A percentile compares a stretch with the other conserved stretches of the same genome.
phyloP scores from a whole-genome alignment of 306 rosid genomes.

The Vigna mungo region DNA sequence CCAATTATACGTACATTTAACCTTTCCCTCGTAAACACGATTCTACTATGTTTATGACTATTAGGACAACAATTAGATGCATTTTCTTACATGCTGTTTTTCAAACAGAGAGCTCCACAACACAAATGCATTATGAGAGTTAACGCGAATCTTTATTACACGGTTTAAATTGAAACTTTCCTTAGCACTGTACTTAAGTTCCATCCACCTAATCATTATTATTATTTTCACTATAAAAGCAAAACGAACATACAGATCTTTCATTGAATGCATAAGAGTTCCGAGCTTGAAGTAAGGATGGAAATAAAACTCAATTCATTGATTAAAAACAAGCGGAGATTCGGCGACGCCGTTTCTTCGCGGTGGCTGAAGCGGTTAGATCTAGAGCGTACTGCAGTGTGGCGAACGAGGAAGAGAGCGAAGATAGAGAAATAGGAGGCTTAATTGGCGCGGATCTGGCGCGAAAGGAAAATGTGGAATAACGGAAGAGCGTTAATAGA shows the following conservation, averaged over 20 bases:
- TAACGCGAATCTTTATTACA: not conserved
- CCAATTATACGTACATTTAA: constrained; percentile 29
- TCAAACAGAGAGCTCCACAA: not conserved
- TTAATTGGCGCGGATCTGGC: constrained; percentile 40
- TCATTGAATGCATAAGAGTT: not conserved
- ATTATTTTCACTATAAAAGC: not conserved
- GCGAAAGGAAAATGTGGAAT: constrained; percentile 4
- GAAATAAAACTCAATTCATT: not conserved
- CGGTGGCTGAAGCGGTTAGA: constrained; percentile 13
- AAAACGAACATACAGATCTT: constrained; percentile 23
- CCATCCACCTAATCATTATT: not conserved
- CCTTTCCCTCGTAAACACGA: not conserved
- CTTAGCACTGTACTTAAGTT: not conserved
- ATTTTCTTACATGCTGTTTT: not conserved
- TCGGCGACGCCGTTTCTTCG: not conserved
- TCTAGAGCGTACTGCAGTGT: constrained; percentile 7
- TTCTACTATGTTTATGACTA: not conserved
- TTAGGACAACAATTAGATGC: not conserved
- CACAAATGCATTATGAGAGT: not conserved
- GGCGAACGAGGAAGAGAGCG: not conserved
- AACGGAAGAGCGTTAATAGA: constrained; percentile 3
- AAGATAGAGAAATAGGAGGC: constrained; percentile 7
- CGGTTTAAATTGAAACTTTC: not conserved
- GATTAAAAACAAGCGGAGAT: not conserved
- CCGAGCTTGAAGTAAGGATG: constrained; percentile 6